These are phyloP conservation scores for Solanum virginianum DNA, from an alignment of 257 asterid genomes.

Conservation along the genomic window DNA sequence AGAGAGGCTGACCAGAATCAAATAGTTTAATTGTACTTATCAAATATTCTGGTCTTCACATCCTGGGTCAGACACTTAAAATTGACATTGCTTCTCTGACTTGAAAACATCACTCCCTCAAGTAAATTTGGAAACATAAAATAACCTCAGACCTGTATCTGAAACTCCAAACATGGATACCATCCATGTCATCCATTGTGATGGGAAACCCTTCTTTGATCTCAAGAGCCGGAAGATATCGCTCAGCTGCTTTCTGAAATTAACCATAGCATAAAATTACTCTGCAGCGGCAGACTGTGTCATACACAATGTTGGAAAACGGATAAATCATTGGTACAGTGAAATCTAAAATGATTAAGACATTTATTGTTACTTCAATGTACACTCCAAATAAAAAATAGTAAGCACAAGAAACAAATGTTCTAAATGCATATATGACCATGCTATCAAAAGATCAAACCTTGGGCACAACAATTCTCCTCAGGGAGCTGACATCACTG, in stretches of 20 bases:
- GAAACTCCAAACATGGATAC: slow-evolving; percentile 32
- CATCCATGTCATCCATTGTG: slow-evolving; percentile 39
- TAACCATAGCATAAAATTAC: not conserved
- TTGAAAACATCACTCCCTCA: not conserved
- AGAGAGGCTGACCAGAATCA: not conserved
- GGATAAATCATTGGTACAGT: not conserved
- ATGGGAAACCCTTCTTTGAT: slow-evolving; percentile 28
- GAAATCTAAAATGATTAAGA: not conserved
- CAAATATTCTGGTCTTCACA: not conserved
- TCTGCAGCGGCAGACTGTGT: not conserved
- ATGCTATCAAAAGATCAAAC: not conserved
- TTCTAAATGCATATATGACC: not conserved
- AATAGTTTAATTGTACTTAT: not conserved
- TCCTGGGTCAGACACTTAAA: not conserved
- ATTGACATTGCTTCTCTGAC: not conserved
- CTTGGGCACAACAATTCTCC: slow-evolving; percentile 37
- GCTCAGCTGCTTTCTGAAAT: slow-evolving; percentile 31
- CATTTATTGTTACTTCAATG: not conserved
- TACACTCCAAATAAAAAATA: not conserved
- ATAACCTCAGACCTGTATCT: slow-evolving; percentile 20
- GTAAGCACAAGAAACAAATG: not conserved
- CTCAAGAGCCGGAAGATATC: slow-evolving; percentile 25
- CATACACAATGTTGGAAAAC: not conserved
- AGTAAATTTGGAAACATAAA: not conserved
- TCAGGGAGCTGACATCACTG: slow-evolving; percentile 33